A percentile compares a stretch with the other conserved stretches of the same genome.
These are phyloP conservation scores for Orbilia blumenaviensis DNA, from an alignment of 2,329 filamentous ascomycete genomes.

Conservation along the genomic window DNA sequence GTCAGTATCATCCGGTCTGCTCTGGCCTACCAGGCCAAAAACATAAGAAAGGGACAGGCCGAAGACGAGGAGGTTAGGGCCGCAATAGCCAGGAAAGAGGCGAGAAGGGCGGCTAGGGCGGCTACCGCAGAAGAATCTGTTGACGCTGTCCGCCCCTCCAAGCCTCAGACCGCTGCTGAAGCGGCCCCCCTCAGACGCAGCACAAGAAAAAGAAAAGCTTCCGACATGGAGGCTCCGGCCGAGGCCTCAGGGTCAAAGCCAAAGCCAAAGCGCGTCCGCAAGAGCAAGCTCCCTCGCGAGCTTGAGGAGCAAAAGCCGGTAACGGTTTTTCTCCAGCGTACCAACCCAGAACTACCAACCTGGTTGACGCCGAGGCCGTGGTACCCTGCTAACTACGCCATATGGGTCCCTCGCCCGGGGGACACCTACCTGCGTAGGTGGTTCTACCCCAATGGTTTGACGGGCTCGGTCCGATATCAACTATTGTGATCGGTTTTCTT, in stretches of 20 bases:
- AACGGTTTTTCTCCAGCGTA: constrained; percentile 3
- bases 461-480: constrained; percentile 13
- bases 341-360: neutral
- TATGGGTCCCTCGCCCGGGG: neutral
- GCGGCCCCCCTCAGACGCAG: too few relatives aligned
- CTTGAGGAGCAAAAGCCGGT: neutral
- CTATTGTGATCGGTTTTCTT: neutral
- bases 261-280: neutral
- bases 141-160: too few relatives aligned
- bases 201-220: neutral
- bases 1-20: too few relatives aligned
- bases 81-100: too few relatives aligned
- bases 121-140: too few relatives aligned
- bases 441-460: constrained; percentile 9
- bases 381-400: neutral
- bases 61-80: too few relatives aligned
- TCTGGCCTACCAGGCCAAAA: too few relatives aligned
- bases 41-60: too few relatives aligned
- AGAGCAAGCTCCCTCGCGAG: neutral
- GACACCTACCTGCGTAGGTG: neutral
- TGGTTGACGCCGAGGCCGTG: neutral
- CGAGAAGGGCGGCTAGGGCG: too few relatives aligned
- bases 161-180: too few relatives aligned
- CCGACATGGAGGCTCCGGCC: neutral
- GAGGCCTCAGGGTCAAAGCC: neutral